Conservation (phyloP, 169 alveolate genomes). For the Condylostoma magnum region DNA sequence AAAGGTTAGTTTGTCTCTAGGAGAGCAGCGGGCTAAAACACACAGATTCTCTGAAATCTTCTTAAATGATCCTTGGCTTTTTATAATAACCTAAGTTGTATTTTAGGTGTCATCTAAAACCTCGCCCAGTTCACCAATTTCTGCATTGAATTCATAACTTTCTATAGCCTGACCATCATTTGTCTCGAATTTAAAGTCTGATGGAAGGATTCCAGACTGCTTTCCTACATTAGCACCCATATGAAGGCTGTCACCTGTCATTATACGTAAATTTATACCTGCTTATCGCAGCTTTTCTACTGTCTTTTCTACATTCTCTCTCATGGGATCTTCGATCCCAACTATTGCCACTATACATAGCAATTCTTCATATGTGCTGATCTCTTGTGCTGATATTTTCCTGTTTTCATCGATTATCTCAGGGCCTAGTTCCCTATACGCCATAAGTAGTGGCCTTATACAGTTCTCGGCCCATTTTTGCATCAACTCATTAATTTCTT, state of each 20-base stretch:
- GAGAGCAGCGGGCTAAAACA: conserved; percentile 90
- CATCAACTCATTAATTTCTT: conserved; percentile 31
- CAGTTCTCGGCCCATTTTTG: conserved; percentile 58
- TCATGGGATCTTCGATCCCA: conserved; percentile 81
- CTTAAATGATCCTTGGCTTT: no score
- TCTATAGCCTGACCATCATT: no score
- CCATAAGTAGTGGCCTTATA: conserved; percentile 65
- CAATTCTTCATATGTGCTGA: no score
- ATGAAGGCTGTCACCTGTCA: conserved; percentile 88
- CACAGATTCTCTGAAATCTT: conserved; percentile 50
- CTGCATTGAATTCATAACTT: no score
- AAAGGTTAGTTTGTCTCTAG: conserved; percentile 85
- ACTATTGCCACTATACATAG: conserved; percentile 79
- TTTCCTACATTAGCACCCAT: no score
- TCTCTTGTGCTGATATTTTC: conserved; percentile 41
- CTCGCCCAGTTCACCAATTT: no score
- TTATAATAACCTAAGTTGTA: no score
- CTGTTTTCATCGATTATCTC: conserved; percentile 30
- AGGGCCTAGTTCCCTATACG: conserved; percentile 58
- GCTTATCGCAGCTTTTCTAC: conserved; percentile 77
- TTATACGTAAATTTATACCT: conserved; percentile 86
- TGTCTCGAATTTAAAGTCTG: no score
- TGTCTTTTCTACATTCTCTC: conserved; percentile 86
- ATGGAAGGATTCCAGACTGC: no score
- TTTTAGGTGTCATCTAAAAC: no score